Conservation (phyloP, 2,329 filamentous ascomycete species). For the Fusarium zealandicum region DNA sequence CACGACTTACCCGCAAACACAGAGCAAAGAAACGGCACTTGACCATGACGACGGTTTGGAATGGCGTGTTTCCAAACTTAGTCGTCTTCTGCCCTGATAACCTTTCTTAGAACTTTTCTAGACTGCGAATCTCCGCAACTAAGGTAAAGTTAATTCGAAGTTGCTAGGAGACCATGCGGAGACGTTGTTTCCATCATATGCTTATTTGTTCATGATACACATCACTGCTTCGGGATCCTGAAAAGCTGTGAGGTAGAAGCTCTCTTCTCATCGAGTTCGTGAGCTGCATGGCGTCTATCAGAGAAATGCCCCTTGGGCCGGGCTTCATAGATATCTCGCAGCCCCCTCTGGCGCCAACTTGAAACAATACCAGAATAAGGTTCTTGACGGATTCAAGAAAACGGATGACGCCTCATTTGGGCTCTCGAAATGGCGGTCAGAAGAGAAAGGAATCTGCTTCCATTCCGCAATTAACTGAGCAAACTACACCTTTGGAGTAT, state of each 20-base stretch:
- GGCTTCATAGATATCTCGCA: not conserved
- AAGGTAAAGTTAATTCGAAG: conserved; percentile 28
- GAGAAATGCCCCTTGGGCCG: not conserved
- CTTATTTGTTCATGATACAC: not conserved
- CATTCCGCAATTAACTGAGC: conserved; percentile 2
- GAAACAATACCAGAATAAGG: not conserved
- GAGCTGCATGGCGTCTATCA: not conserved
- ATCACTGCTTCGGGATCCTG: not conserved
- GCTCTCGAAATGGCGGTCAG: conserved; percentile 1
- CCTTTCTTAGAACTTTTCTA: conserved; percentile 31
- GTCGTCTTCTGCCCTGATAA: conserved; percentile 14
- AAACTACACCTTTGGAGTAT: not conserved
- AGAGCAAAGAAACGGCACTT: not conserved
- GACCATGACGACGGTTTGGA: conserved; percentile 5
- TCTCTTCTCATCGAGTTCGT: not conserved
- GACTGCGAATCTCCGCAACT: conserved; percentile 19
- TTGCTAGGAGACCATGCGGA: conserved; percentile 28
- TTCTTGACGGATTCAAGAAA: conserved; percentile 5
- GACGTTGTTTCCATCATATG: conserved; percentile 13
- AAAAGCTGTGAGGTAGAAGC: conserved; percentile 2
- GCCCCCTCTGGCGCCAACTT: not conserved
- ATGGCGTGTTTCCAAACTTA: conserved; percentile 22
- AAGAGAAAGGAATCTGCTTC: conserved; percentile 14
- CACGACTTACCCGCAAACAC: not conserved
- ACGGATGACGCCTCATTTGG: conserved; percentile 19